Evolutionary conservation across 2,329 filamentous ascomycete species (phyloP).

Genomic region (Alternaria postmessia): DNA sequence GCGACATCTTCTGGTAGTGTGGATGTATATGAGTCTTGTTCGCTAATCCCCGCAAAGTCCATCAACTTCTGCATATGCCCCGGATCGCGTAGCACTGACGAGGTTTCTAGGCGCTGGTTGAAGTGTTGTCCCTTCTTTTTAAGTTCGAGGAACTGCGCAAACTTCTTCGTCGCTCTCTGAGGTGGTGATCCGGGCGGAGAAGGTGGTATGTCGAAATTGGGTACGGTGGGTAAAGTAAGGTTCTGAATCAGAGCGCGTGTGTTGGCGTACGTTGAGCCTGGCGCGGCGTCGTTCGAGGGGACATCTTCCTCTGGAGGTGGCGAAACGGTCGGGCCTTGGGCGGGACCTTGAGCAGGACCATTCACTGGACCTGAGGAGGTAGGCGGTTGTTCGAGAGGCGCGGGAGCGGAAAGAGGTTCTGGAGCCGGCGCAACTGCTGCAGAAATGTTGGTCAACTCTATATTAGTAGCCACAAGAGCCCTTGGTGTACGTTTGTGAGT

Average conservation of each 20-base stretch:
- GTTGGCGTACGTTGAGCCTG: conserved; percentile 71
- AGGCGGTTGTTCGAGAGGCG: conserved; percentile 17
- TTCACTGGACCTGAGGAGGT: conserved; percentile 23
- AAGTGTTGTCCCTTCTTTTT: conserved; percentile 81
- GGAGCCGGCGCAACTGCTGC: conserved; percentile 24
- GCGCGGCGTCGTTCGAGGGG: conserved; percentile 31
- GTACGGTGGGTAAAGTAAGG: conserved; percentile 75
- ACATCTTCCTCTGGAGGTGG: conserved; percentile 28
- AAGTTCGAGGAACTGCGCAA: conserved; percentile 76
- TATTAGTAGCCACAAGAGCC: conserved; percentile 60
- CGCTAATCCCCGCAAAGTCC: conserved; percentile 68
- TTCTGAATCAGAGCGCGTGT: conserved; percentile 71
- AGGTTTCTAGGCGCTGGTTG: conserved; percentile 75
- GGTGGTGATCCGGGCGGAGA: conserved; percentile 69
- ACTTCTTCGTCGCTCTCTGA: conserved; percentile 66
- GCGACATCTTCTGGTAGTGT: conserved; percentile 56
- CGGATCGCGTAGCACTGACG: conserved; percentile 74
- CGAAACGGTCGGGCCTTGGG: conserved; percentile 38
- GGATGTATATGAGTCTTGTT: conserved; percentile 70
- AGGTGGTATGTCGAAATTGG: conserved; percentile 76
- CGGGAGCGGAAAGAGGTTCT: conserved; percentile 15
- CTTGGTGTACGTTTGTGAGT: conserved; percentile 31
- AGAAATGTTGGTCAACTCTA: conserved; percentile 39
- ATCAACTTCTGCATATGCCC: conserved; percentile 75
- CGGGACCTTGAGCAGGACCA: conserved; percentile 41